Percentiles rank a stretch among this genome's conserved stretches.
Conservation (phyloP, 495 filamentous ascomycete species). For the Daldinia decipiens region DNA sequence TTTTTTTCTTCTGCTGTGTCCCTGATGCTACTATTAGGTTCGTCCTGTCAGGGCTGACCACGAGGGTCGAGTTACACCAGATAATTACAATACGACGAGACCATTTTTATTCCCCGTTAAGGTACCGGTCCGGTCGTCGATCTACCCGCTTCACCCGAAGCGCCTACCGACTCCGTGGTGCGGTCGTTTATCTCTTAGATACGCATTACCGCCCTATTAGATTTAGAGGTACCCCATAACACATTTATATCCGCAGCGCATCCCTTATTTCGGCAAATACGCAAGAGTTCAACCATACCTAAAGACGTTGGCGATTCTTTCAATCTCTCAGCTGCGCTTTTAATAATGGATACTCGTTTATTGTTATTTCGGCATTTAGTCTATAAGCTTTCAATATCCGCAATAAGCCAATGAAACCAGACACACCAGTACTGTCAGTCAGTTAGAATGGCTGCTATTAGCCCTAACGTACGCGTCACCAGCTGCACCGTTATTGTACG, state of each 20-base stretch:
- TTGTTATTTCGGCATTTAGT: background rate
- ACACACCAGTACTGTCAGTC: slow-evolving; percentile 8
- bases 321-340: background rate
- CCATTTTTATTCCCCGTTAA: slow-evolving; percentile 18
- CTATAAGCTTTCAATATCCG: background rate
- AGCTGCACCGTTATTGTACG: slow-evolving; percentile 31
- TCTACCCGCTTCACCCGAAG: slow-evolving; percentile 11
- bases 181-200: background rate
- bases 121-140: slow-evolving; percentile 15
- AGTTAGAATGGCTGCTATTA: slow-evolving; percentile 4
- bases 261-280: background rate
- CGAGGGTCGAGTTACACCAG: slow-evolving; percentile 28
- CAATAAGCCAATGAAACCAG: background rate
- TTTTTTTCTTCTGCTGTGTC: slow-evolving; percentile 19
- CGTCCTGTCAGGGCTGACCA: slow-evolving; percentile 34
- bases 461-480: slow-evolving; percentile 13
- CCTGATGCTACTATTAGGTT: slow-evolving; percentile 29
- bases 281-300: background rate
- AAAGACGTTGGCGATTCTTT: background rate
- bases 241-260: background rate
- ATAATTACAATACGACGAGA: slow-evolving; percentile 27
- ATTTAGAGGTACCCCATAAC: slow-evolving; percentile 4
- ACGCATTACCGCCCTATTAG: background rate
- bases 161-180: background rate
- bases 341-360: background rate